Evolutionary conservation across 768 basidiomycete species (phyloP).

Genomic region (Boletus patriciae): DNA sequence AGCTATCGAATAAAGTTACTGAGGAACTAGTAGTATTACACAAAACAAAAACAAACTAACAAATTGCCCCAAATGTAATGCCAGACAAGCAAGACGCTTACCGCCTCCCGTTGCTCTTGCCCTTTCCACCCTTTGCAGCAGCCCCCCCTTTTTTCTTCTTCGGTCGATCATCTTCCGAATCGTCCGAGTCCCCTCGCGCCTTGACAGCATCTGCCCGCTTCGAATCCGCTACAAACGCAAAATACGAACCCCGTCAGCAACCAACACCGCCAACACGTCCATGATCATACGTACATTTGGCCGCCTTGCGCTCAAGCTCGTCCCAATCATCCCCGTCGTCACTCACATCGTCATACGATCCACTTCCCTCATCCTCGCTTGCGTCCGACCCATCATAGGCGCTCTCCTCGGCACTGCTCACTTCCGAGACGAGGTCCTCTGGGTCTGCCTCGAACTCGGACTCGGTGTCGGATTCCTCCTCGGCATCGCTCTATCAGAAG

Average conservation of each 20-base stretch:
- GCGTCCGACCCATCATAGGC: slow-evolving; percentile 54
- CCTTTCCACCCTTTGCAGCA: slow-evolving; percentile 27
- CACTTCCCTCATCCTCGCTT: slow-evolving; percentile 60
- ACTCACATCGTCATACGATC: slow-evolving; percentile 61
- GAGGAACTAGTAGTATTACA: slow-evolving; percentile 3
- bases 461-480: slow-evolving; percentile 62
- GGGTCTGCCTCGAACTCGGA: slow-evolving; percentile 63
- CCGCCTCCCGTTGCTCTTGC: slow-evolving; percentile 45
- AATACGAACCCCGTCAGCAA: not conserved
- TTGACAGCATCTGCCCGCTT: slow-evolving; percentile 44
- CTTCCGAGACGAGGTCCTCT: slow-evolving; percentile 43
- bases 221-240: slow-evolving; percentile 43
- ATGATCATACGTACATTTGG: slow-evolving; percentile 60
- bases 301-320: slow-evolving; percentile 88
- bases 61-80: not conserved
- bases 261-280: not conserved
- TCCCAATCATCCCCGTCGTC: slow-evolving; percentile 95
- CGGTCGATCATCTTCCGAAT: slow-evolving; percentile 49
- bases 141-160: slow-evolving; percentile 43
- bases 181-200: slow-evolving; percentile 48
- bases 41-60: not conserved
- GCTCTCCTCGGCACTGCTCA: slow-evolving; percentile 53
- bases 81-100: slow-evolving; percentile 21
- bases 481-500: slow-evolving; percentile 53
- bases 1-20: not conserved